Base-by-base conservation (phyloP, 2,329 filamentous ascomycete genomes). In the Aspergillus sp. region DNA sequence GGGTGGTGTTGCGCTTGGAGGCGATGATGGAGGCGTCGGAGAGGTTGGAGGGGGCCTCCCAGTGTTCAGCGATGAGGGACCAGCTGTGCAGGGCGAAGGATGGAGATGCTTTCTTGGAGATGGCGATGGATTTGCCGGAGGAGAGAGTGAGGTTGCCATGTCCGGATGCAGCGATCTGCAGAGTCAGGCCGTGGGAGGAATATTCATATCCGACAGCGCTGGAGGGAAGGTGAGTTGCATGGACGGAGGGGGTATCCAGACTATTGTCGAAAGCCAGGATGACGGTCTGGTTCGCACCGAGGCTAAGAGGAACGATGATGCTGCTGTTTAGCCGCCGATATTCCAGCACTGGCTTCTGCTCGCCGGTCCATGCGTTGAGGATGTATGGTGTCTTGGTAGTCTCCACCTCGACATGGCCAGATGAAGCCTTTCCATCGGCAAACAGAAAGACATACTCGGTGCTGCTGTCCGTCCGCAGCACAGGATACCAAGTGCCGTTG, bases 331-430 rank as follows among this genome's bases (percentile, higher is more conserved):
- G 52, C n/a, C 53, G 43, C 9, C 55, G 50, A 46, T 70, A 72
- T 10, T 54, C 48, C 0, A 58, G 29, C 11, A 73, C 47, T 0
- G 64, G 59, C 4, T 42, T 55, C n/a, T 58, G 42, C 6, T 54
- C 50, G 5, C 71, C 72, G 1, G 69, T 70, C 68, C 71, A 75
- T 7, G 69, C 65, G 49, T 75, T 59, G 32, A 65, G 63, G 29
- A 57, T 6, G 46, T 64, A 71, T 2, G 70, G 70, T 3, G 50
- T 54, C 9, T 52, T 57, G 9, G 51, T 64, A 5, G 43, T 53
- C 27, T 51, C 49, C 33, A 68, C 62, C 1, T 49, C 51, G 33
- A 68, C 53, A 11, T 42, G 47, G 3, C 59, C 63, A 26, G 44
- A 13, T 42, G 48, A 33, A 30, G 46, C 39, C 1, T 48, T 53